Percentiles rank a stretch among this genome's conserved stretches.
Evolutionary conservation across 768 basidiomycete species (phyloP).

Genomic region (Tylopilus sp.): DNA sequence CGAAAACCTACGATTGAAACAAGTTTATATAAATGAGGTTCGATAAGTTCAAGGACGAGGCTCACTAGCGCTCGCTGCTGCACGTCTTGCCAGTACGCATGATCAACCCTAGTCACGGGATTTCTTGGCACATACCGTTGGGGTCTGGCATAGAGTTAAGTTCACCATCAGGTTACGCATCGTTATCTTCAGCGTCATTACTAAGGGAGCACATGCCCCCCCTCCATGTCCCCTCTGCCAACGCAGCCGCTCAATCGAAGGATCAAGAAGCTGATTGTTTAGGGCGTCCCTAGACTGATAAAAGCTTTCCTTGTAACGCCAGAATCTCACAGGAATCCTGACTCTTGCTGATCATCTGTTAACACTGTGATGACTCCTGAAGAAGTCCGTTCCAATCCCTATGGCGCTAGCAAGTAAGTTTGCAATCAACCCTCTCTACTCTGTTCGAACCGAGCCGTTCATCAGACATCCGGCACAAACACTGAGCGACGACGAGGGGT

Average conservation of each 20-base stretch:
- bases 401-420: not conserved
- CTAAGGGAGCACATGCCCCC: slow-evolving; percentile 2
- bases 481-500: not conserved
- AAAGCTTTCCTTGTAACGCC: slow-evolving; percentile 1
- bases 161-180: not conserved
- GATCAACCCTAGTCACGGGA: not conserved
- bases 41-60: no score
- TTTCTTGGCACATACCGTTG: not conserved
- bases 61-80: no score
- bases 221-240: slow-evolving; percentile 1
- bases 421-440: not conserved
- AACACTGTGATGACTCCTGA: not conserved
- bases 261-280: slow-evolving; percentile 1
- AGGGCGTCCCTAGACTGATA: slow-evolving; percentile 16
- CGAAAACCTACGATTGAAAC: no score
- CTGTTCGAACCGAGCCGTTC: not conserved
- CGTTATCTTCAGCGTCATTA: slow-evolving; percentile 20
- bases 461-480: not conserved
- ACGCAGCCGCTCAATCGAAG: slow-evolving; percentile 7
- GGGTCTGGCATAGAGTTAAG: not conserved
- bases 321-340: not conserved
- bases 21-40: no score
- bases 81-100: no score
- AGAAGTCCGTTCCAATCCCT: not conserved
- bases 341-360: not conserved